A percentile compares a stretch with the other conserved stretches of the same genome.
Evolutionary conservation across 495 filamentous ascomycete genomes (phyloP).

Genomic region (Trypethelium eluteriae): DNA sequence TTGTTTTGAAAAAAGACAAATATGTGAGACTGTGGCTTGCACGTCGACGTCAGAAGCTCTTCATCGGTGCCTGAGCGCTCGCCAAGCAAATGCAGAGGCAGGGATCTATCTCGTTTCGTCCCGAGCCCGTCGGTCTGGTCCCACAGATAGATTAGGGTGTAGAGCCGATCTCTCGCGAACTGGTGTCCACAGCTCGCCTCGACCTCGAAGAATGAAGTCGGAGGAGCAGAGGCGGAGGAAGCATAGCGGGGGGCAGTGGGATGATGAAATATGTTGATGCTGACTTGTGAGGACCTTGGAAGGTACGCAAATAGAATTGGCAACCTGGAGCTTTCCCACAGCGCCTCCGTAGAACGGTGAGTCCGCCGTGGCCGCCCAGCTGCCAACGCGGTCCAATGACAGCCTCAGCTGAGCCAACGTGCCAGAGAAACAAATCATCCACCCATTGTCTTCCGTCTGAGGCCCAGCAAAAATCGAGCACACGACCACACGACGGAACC

Average conservation of each 20-base stretch:
- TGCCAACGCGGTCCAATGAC: background rate
- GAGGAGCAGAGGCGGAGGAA: background rate
- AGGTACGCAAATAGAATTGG: background rate
- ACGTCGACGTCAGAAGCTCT: background rate
- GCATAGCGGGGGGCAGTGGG: too few species aligned
- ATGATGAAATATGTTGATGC: too few species aligned
- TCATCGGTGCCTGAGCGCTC: background rate
- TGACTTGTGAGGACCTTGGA: too few species aligned
- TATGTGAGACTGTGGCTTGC: background rate
- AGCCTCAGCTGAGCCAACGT: constrained; percentile 11
- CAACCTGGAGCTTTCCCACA: background rate
- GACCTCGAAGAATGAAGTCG: background rate
- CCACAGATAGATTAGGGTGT: background rate
- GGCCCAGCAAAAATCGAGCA: background rate
- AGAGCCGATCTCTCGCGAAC: background rate
- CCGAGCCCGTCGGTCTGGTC: background rate
- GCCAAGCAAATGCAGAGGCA: background rate
- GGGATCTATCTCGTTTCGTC: background rate
- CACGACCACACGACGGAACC: background rate
- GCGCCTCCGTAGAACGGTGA: background rate
- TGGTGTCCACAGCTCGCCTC: too few species aligned
- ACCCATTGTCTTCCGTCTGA: background rate
- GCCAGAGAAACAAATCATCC: background rate
- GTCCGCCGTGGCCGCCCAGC: too few species aligned
- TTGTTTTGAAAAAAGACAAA: background rate